phyloP scores from a whole-genome alignment of 306 rosid species.

The Quillaja saponaria region DNA sequence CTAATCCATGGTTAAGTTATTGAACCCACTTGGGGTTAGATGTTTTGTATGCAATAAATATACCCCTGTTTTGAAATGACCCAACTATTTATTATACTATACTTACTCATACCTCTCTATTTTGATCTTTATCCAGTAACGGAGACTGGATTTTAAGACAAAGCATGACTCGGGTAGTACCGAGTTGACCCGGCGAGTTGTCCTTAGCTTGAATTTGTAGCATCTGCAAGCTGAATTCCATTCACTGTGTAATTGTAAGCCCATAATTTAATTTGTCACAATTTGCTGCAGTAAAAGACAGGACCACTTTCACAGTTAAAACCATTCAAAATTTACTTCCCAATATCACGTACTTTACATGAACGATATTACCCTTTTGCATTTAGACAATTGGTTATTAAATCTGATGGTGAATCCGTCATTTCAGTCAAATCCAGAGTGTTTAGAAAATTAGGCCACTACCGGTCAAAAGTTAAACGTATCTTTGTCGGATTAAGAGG shows the following conservation, averaged over 20 bases:
- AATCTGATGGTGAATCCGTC: slow-evolving; percentile 9
- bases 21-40: slow-evolving; percentile 69
- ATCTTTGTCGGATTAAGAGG: slow-evolving; percentile 52
- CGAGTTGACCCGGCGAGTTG: slow-evolving; percentile 49
- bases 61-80: slow-evolving; percentile 1
- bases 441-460: slow-evolving; percentile 13
- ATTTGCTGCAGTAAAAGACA: too few relatives aligned
- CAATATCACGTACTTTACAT: too few relatives aligned
- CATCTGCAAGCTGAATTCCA: too few relatives aligned
- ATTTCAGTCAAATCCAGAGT: slow-evolving; percentile 8
- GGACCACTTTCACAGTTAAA: too few relatives aligned
- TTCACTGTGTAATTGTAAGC: neutral
- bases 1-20: slow-evolving; percentile 81
- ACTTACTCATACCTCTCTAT: neutral
- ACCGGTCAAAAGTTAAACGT: slow-evolving; percentile 25
- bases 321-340: too few relatives aligned
- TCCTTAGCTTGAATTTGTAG: too few relatives aligned
- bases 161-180: slow-evolving; percentile 23
- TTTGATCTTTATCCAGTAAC: too few relatives aligned
- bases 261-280: neutral
- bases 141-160: neutral
- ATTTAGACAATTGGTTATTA: neutral
- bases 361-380: slow-evolving; percentile 4
- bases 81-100: slow-evolving; percentile 2
- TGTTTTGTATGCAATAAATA: slow-evolving; percentile 62